A percentile compares a stretch with the other conserved stretches of the same genome.
Conservation (phyloP, 208 protist species). For the Trypanosoma cruzi region DNA sequence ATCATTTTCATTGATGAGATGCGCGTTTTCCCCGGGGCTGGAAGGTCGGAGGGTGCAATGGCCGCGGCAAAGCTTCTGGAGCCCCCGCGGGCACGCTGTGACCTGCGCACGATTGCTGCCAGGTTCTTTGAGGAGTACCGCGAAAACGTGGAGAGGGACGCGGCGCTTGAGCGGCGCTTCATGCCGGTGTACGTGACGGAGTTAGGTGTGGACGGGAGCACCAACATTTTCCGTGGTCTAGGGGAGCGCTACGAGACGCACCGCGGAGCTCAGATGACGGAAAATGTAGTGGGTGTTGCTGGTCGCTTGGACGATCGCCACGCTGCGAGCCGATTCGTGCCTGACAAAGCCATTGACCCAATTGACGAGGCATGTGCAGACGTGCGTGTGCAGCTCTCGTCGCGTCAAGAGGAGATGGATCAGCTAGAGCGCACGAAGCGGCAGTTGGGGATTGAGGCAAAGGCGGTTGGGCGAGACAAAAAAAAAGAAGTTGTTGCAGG, state of each 20-base stretch:
- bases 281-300: slow-evolving; percentile 88
- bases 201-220: slow-evolving; percentile 96
- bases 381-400: slow-evolving; percentile 95
- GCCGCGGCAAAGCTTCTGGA: slow-evolving; percentile 99
- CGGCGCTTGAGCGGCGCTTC: slow-evolving; percentile 98
- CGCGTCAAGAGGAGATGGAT: slow-evolving; percentile 96
- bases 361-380: slow-evolving; percentile 96
- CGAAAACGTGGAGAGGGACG: slow-evolving; percentile 98
- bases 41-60: slow-evolving; percentile 93
- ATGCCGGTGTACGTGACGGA: slow-evolving; percentile 97
- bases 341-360: slow-evolving; percentile 99
- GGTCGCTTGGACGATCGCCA: slow-evolving; percentile 94
- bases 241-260: slow-evolving; percentile 94
- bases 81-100: slow-evolving; percentile 96
- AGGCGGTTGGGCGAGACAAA: slow-evolving; percentile 94
- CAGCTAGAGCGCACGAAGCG: slow-evolving; percentile 89
- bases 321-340: slow-evolving; percentile 96
- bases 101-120: slow-evolving; percentile 97
- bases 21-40: slow-evolving; percentile 98
- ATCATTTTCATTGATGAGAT: slow-evolving; percentile 99
- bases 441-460: slow-evolving; percentile 92
- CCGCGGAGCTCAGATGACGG: slow-evolving; percentile 90
- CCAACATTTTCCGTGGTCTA: slow-evolving; percentile 97
- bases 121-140: slow-evolving; percentile 98
- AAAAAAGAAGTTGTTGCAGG: slow-evolving; percentile 63